Conservation (phyloP, 148 eudicot genomes). For the Rhododendron griersonianum region DNA sequence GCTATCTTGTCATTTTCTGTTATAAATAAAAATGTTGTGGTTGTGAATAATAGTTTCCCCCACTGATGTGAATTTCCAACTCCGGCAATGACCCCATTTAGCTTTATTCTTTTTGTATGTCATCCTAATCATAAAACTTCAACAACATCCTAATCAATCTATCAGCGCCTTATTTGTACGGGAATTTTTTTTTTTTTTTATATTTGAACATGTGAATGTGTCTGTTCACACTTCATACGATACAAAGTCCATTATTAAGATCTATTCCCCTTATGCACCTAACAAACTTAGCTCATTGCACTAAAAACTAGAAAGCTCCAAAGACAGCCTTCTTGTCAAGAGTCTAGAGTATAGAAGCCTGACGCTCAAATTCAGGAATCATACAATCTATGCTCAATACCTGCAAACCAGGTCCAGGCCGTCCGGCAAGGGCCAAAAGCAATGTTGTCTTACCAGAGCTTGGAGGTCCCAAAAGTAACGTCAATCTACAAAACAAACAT, state of each 20-base stretch:
- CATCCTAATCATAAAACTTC: background rate
- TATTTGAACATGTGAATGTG: background rate
- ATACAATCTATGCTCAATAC: slow-evolving; percentile 24
- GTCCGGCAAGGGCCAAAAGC: slow-evolving; percentile 86
- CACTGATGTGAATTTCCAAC: background rate
- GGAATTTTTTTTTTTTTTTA: background rate
- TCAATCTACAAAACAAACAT: slow-evolving; percentile 47
- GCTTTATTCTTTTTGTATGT: background rate
- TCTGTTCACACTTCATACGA: background rate
- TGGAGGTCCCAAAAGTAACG: slow-evolving; percentile 92
- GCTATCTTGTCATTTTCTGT: background rate
- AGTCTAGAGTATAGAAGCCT: background rate
- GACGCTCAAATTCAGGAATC: background rate
- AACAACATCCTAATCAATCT: background rate
- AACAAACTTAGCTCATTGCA: slow-evolving; percentile 4
- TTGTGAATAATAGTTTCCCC: background rate
- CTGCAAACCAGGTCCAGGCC: slow-evolving; percentile 63
- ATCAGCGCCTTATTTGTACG: background rate
- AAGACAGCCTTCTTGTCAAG: background rate
- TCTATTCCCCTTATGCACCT: background rate
- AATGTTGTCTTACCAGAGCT: slow-evolving; percentile 95
- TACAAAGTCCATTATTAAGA: background rate
- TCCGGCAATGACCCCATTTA: background rate
- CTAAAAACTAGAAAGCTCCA: background rate
- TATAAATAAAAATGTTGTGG: background rate